Base-by-base conservation (phyloP, 1,284 basidiomycete genomes). In the Paramarasmius palmivorus region DNA sequence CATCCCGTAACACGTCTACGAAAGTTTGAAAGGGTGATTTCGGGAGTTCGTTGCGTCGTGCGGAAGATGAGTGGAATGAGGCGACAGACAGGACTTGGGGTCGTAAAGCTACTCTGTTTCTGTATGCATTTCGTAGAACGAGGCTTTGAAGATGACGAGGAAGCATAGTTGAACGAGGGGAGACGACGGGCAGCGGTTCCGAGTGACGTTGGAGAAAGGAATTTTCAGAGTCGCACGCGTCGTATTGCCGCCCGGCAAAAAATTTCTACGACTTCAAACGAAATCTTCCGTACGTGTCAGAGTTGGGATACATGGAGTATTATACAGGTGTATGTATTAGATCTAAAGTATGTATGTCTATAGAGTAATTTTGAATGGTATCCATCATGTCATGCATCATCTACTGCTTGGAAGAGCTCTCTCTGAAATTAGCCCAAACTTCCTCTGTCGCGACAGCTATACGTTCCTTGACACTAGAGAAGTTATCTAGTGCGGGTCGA, bases 21-120 rank as follows among this genome's bases (percentile, higher is more conserved):
- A 99, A 99, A 1, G 93, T 95, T 70, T 93, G 88, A 68, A 98
- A 98, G 1, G 97, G 97, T 5, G 93, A 95, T 67, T 90, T 92
- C 3, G 92, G 92, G 3, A 83, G 71, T 63, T 91, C 90, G 62
- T 84, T 77, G 47, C 72, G 75, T 37, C 79, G 73, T 34, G 76
- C 74, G 29, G 86, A 75, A 34, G 88, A 87, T 26, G 87, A 78
- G 65, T 92, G 89, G 64, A 93, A 91, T n/a, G 72, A 72, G 60
- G 67, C 64, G 38, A 57, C 37, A 15, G 60, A 57, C 55, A 54
- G 57, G 37, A n/a, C 17, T 22, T 61, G 67, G 22, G 61, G 65
- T 36, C 60, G 49, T 9, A 61, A 45, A 32, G 66, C 50, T 6
- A 59, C 59, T 36, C 67, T 67, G 40, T 58, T 61, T 23, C 71